Base-by-base conservation (phyloP, 768 basidiomycete species). In the Dendrothele bispora region DNA sequence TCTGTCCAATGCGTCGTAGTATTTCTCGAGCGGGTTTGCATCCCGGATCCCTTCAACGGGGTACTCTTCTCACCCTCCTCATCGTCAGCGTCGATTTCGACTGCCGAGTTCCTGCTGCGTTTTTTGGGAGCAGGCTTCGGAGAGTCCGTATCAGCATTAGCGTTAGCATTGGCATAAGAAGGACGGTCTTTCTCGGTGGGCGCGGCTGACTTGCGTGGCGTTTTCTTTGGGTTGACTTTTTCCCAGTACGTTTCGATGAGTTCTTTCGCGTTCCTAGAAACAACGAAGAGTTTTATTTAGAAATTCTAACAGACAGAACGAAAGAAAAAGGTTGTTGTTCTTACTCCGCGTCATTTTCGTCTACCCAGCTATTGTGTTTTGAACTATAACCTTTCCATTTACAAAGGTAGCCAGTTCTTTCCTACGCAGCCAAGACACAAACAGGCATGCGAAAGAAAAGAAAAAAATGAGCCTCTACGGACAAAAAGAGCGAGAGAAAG, bases 311-410 rank as follows among this genome's bases (percentile, higher is more conserved):
- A 39, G 24, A 42, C 41, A 27, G 37, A 26, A 28, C 38, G 44
- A 36, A 37, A 20, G 10, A 20, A 22, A 32, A 12, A 48, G 41
- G 41, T 32, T 26, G 40, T 29, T 18, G 10, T 24, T 64, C 81
- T 53, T 60, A 87, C 87, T 51, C 78, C 14, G 88, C 88, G 55
- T 93, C 90, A 4, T 61, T 45, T 60, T 91, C 86, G 50, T 79
- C 75, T 0, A 92, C 88, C 89, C 89, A 93, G 61, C 85, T 89
- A 62, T 92, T 88, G 27, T 91, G 80, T 3, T 71, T 67, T 0
- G 70, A 60, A 2, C 55, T 65, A 49, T 92, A 92, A 20, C 78
- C 78, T 57, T 84, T 88, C 90, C 90, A 93, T 52, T 83, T 90
- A 39, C 91, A 88, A 20, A 82, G 73, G 63, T 88, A 93, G 1